These are phyloP conservation scores for Cladochytrium replicatum DNA, from an alignment of 192 early-diverging fungal species.

Conservation along the genomic window DNA sequence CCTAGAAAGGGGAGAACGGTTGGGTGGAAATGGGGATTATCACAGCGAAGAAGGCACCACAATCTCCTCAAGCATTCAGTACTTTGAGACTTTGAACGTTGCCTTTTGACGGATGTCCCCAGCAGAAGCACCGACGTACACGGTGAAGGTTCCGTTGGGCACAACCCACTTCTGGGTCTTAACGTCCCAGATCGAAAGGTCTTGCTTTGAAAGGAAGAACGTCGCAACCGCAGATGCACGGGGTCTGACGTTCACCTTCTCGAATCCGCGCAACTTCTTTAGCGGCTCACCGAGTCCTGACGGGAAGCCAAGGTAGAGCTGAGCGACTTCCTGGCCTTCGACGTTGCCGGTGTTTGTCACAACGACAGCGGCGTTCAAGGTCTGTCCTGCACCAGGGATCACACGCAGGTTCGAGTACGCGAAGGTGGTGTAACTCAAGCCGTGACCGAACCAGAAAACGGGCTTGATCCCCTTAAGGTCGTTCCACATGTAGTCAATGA, in stretches of 20 bases:
- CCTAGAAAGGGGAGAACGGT: too few species aligned
- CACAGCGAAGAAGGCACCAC: too few species aligned
- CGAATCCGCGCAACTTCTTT: neutral
- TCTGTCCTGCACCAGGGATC: neutral
- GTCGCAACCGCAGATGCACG: neutral
- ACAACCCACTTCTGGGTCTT: slow-evolving; percentile 14
- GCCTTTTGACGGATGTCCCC: too few species aligned
- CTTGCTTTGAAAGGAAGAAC: neutral
- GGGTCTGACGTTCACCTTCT: neutral
- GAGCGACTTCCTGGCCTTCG: neutral
- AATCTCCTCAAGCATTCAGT: too few species aligned
- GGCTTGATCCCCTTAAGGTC: slow-evolving; percentile 3
- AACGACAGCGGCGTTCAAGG: slow-evolving; percentile 4
- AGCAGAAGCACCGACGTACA: slow-evolving; percentile 27
- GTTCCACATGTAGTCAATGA: slow-evolving; percentile 10
- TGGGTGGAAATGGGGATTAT: too few species aligned
- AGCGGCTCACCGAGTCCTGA: neutral
- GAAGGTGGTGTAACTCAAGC: neutral
- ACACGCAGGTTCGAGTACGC: neutral
- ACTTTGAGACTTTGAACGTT: too few species aligned
- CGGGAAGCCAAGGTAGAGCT: slow-evolving; percentile 2
- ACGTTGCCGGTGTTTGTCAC: slow-evolving; percentile 1
- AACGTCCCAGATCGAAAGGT: slow-evolving; percentile 17
- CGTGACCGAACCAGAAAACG: slow-evolving; percentile 5
- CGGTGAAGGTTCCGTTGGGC: slow-evolving; percentile 20